A percentile compares a stretch with the other conserved stretches of the same genome.
phyloP scores from a whole-genome alignment of 345 rosid species.

The Anacardium occidentale region DNA sequence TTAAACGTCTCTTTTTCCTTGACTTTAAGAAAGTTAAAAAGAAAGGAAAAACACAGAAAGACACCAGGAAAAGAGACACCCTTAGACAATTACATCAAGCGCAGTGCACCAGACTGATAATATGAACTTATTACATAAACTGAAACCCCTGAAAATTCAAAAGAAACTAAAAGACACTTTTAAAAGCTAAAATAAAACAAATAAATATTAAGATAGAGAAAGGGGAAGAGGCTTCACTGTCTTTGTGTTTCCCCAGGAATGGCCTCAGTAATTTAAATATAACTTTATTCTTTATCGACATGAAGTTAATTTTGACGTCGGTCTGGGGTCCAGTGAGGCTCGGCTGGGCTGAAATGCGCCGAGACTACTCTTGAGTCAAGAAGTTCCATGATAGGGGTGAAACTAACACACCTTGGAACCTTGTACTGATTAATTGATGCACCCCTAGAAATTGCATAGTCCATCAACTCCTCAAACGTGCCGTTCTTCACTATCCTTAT shows the following conservation, averaged over 20 bases:
- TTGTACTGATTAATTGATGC: constrained; percentile 94
- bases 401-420: constrained; percentile 82
- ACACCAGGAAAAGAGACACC: constrained; percentile 7
- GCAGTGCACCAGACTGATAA: constrained; percentile 19
- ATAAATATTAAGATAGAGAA: constrained; percentile 11
- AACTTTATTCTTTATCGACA: background rate
- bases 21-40: constrained; percentile 22
- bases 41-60: constrained; percentile 4
- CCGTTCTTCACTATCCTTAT: constrained; percentile 73
- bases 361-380: constrained; percentile 72
- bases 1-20: constrained; percentile 15
- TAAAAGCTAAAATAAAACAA: constrained; percentile 10
- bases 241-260: background rate
- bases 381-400: constrained; percentile 72
- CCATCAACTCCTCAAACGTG: constrained; percentile 93
- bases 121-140: constrained; percentile 31
- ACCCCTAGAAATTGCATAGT: constrained; percentile 81
- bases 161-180: constrained; percentile 23
- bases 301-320: constrained; percentile 32
- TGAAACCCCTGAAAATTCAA: constrained; percentile 7
- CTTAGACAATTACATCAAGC: constrained; percentile 27
- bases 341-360: constrained; percentile 65
- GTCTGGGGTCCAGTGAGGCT: constrained; percentile 68
- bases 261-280: background rate
- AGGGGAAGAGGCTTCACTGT: background rate